Base-by-base conservation (phyloP, 495 filamentous ascomycete genomes). In the Cenococcum geophilum region DNA sequence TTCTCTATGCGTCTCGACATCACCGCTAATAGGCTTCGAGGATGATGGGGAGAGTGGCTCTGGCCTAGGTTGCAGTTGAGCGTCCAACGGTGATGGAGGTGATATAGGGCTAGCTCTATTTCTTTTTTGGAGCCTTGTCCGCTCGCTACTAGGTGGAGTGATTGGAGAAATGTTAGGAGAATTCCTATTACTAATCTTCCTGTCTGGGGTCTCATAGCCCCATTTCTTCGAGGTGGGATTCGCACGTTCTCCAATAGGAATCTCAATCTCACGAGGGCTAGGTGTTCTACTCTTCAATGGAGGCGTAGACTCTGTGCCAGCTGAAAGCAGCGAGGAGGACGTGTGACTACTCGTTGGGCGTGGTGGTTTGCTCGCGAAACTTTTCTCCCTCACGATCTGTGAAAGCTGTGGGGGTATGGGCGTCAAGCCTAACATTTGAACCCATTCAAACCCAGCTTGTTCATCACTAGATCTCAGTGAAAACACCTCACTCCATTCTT, bases 401-500 rank as follows among this genome's bases (percentile, higher is more conserved):
- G 66, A 68, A 25, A 74, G 68, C 11, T 78, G 69, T 10, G 91
- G 92, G 32, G 93, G 92, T 43, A 89, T 73, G 32, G 93, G 93
- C 23, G 79, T 76, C 55, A 80, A 76, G 10, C 91, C 89, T 23
- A 99, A 72, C 76, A 96, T 86, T 36, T 87, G 78, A 32, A 96
- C 75, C 95, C 95, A 99, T 70, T 97, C 92, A 37, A 79, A 74
- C n/a, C 83, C 83, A 57, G 91, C 81, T 49, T 88, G 86, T 51
- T 89, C 84, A 68, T 88, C 85, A 51, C 86, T 83, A 1, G 86
- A 80, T 9, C 73, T 77, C 9, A 97, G 77, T 16, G 83, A 83
- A 58, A 97, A 74, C 1, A 95, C 72, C 72, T 99, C 92, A 52
- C 86, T 86, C 91, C 92, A 96, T 62, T 84, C 82, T 49, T 76